Conservation (phyloP, 805 yeast genomes). For the Yamadazyma kitorensis region DNA sequence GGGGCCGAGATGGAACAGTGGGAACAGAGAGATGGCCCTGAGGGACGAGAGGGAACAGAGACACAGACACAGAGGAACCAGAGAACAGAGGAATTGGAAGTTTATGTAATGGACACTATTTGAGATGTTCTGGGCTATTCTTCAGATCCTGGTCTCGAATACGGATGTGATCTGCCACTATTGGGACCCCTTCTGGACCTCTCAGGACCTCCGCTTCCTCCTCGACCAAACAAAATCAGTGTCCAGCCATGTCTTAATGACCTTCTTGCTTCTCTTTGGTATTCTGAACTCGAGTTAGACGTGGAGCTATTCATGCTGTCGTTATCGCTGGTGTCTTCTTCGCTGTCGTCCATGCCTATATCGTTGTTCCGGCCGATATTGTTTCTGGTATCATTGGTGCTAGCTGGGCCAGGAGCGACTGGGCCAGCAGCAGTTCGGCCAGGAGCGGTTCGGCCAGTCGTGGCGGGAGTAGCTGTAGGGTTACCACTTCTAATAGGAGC, state of each 20-base stretch:
- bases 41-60: neutral
- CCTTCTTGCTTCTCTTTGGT: conserved; percentile 2
- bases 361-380: conserved; percentile 3
- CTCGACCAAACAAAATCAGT: conserved; percentile 4
- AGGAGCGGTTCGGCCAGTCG: no score
- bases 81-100: no score
- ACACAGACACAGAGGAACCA: no score
- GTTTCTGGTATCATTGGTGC: conserved; percentile 3
- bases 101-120: no score
- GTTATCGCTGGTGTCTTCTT: neutral
- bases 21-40: neutral
- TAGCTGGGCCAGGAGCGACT: neutral
- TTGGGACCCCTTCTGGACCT: conserved; percentile 15
- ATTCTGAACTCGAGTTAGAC: conserved; percentile 1
- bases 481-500: no score
- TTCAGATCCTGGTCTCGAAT: conserved; percentile 14
- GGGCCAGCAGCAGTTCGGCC: no score
- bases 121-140: no score
- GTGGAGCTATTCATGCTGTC: no score
- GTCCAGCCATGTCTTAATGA: neutral
- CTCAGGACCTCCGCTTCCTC: conserved; percentile 22
- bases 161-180: conserved; percentile 21
- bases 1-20: neutral
- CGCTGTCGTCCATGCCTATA: neutral
- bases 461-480: no score